Percentiles rank a stretch among this genome's conserved stretches.
phyloP scores from a whole-genome alignment of 176 grass and related monocot species.

The Eleusine indica region DNA sequence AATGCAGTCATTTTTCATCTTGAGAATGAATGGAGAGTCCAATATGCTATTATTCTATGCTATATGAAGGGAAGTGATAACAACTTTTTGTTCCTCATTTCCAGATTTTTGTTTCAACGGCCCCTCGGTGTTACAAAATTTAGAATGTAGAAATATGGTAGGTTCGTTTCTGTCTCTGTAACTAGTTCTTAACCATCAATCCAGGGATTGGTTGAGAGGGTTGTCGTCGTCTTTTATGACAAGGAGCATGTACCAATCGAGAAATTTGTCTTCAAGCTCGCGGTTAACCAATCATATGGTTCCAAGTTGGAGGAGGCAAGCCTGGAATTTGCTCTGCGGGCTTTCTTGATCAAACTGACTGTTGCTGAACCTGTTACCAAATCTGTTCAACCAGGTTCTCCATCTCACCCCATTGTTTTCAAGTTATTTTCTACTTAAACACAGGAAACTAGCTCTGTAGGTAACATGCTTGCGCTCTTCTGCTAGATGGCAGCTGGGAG shows the following conservation, averaged over 20 bases:
- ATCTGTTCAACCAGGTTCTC: slow-evolving; percentile 61
- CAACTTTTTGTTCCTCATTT: no score
- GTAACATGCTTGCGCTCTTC: slow-evolving; percentile 9
- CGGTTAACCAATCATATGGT: slow-evolving; percentile 63
- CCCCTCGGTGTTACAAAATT: background rate
- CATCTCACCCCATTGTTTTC: background rate
- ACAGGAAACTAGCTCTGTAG: background rate
- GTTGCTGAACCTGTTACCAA: slow-evolving; percentile 61
- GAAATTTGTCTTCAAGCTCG: slow-evolving; percentile 91
- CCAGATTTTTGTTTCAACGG: background rate
- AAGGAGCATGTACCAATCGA: slow-evolving; percentile 66
- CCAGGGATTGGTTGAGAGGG: slow-evolving; percentile 81
- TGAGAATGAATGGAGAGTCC: no score
- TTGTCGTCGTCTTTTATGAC: slow-evolving; percentile 80
- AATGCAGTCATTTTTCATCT: no score
- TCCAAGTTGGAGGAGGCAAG: slow-evolving; percentile 66
- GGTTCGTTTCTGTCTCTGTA: background rate
- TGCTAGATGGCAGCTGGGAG: slow-evolving; percentile 87
- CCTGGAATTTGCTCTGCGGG: slow-evolving; percentile 83
- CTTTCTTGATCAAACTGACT: slow-evolving; percentile 88
- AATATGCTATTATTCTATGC: no score
- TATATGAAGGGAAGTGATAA: no score
- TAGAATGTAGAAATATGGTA: background rate
- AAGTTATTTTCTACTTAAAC: background rate
- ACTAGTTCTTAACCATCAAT: background rate